Base-by-base conservation (phyloP, 306 rosid genomes). In the Abrus pulchellus region DNA sequence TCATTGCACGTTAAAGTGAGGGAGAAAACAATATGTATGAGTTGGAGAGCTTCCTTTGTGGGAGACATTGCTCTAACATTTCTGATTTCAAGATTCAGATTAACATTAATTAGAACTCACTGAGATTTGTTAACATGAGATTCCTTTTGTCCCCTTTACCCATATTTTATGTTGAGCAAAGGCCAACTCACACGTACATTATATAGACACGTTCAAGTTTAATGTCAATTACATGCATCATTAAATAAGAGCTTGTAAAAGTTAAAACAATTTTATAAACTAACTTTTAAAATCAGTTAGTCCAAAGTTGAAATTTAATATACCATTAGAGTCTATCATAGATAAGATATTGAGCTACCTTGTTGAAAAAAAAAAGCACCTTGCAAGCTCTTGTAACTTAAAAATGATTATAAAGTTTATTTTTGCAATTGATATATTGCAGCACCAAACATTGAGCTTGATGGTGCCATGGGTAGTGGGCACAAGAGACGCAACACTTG, bases 1-100 rank as follows among this genome's bases (percentile, higher is more conserved):
- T 20, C 20, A 20, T 20, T 20, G 65, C 34, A 61, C 40, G 40
- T 36, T 36, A 36, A 36, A 68, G 10, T 48, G 20, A 5, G 64
- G 12, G 47, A 44, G 27, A 56, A 12, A 10, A 52, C 11, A 38
- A 40, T 6, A 55, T n/a, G 20, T 9, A 78, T 44, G 50, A n/a
- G 80, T 54, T 73, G 84, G 62, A 45, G 29, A 68, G 66, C 73
- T 13, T 68, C 72, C 32, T 9, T 50, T 36, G 65, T 59, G 48
- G 77, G 78, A 60, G 73, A 76, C 78, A 68, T 28, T 82, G 67
- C 77, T 34, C 36, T 48, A 41, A 12, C 77, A 59, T 57, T 20
- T 32, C 33, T 44, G 32, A 29, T n/a, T 34, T 71, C 62, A 6
- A 52, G 76, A 53, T 72, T 28, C 66, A 55, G 29, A 55, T 55